Base-by-base conservation (phyloP, 2,329 filamentous ascomycete genomes). In the Phoma herbarum region DNA sequence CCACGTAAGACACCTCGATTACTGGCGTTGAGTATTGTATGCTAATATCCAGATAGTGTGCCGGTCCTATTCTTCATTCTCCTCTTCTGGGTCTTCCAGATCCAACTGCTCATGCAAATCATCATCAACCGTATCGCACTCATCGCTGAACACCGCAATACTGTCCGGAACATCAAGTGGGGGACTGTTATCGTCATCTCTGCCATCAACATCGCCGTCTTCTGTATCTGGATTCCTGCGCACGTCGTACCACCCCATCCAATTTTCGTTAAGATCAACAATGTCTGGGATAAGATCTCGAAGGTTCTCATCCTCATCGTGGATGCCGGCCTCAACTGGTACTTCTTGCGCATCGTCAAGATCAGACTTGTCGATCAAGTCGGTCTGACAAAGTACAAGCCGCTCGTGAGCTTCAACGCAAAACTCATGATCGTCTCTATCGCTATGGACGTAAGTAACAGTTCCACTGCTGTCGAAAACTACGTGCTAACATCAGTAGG, bases 81-180 rank as follows among this genome's bases (percentile, higher is more conserved):
- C 5, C 57, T 73, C 43, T 69, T 67, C 37, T 75, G 73, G 73
- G 69, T 73, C 1, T 72, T 73, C 26, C 59, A 76, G 37, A 79
- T 84, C 14, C 83, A 85, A 59, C 72, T 84, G 1, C 64, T 85
- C 1, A 79, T 85, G 73, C 83, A 85, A 62, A 85, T 86, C 45
- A 84, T 85, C 62, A 81, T 85, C 68, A 85, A 85, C 63, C 79
- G 84, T 52, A 81, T 85, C 22, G 77, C 79, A 0, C 77, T 86
- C 37, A 80, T 85, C 33, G 76, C 80, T 12, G 77, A 81, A 14
- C 72, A 79, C 42, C 73, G 72, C 23, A 69, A 64, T 0, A 78
- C 77, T 2, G 77, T 81, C 7, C 25, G 49, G 0, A 71, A 64
- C 14, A 62, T 86, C 26, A 85, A 85, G 73, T 83, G 80, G 80